Evolutionary conservation across 1,284 basidiomycete species (phyloP).

Genomic region (Pisolithus thermaeus): DNA sequence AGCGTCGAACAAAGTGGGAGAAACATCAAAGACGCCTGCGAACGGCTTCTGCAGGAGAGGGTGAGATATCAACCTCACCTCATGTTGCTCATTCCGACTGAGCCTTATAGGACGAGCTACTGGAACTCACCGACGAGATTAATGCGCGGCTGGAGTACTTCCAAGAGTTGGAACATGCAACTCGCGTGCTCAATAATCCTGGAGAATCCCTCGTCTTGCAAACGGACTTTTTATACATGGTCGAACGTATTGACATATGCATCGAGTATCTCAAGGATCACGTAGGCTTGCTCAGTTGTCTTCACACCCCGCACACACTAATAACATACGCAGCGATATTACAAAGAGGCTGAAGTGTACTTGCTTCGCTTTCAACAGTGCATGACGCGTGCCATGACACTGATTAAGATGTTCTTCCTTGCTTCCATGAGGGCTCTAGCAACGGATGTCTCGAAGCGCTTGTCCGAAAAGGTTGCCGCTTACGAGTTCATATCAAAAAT

Average conservation of each 20-base stretch:
- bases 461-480: constrained; percentile 60
- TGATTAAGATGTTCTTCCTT: constrained; percentile 93
- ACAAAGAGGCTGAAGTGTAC: constrained; percentile 86
- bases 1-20: constrained; percentile 85
- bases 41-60: constrained; percentile 80
- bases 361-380: constrained; percentile 92
- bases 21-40: constrained; percentile 86
- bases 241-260: constrained; percentile 87
- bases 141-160: constrained; percentile 81
- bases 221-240: constrained; percentile 89
- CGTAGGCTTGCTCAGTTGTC: constrained; percentile 42
- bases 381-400: constrained; percentile 91
- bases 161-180: constrained; percentile 85
- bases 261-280: constrained; percentile 83
- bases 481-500: background rate
- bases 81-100: background rate
- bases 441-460: constrained; percentile 64
- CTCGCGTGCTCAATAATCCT: constrained; percentile 86
- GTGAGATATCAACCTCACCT: constrained; percentile 34
- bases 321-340: constrained; percentile 63
- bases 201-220: constrained; percentile 86
- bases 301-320: background rate
- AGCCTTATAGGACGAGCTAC: constrained; percentile 56
- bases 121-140: constrained; percentile 75
- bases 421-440: constrained; percentile 72